phyloP scores from a whole-genome alignment of 306 rosid species.

The Astragalus membranaceus region DNA sequence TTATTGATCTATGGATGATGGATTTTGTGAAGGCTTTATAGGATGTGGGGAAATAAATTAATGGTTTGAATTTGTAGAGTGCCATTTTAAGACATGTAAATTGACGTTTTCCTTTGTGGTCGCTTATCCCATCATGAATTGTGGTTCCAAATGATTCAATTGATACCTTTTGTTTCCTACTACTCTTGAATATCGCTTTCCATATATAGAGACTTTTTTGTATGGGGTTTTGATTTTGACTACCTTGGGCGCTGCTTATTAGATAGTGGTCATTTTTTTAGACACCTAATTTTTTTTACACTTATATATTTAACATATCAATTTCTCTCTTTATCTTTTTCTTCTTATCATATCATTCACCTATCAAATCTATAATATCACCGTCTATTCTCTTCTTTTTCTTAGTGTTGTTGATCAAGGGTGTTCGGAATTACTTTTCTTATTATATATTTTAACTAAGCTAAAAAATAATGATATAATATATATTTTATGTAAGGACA shows the following conservation, averaged over 20 bases:
- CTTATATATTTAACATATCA: too few relatives aligned
- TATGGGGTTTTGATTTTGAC: not conserved
- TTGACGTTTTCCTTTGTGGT: not conserved
- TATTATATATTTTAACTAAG: too few relatives aligned
- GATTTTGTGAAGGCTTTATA: not conserved
- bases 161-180: not conserved
- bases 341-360: too few relatives aligned
- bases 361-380: too few relatives aligned
- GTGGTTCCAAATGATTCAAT: not conserved
- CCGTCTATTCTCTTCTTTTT: too few relatives aligned
- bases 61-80: not conserved
- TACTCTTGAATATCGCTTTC: not conserved
- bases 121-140: conserved; percentile 1
- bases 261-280: too few relatives aligned
- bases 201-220: not conserved
- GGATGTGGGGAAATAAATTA: not conserved
- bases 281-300: too few relatives aligned
- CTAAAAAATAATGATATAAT: too few relatives aligned
- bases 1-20: not conserved
- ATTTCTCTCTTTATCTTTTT: too few relatives aligned
- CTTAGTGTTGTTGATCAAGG: too few relatives aligned
- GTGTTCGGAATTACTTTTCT: too few relatives aligned
- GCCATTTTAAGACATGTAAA: not conserved
- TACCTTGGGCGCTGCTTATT: not conserved
- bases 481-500: too few relatives aligned